Conservation (phyloP, 1,139 yeast genomes). For the Nakaseomyces nivariensis region DNA sequence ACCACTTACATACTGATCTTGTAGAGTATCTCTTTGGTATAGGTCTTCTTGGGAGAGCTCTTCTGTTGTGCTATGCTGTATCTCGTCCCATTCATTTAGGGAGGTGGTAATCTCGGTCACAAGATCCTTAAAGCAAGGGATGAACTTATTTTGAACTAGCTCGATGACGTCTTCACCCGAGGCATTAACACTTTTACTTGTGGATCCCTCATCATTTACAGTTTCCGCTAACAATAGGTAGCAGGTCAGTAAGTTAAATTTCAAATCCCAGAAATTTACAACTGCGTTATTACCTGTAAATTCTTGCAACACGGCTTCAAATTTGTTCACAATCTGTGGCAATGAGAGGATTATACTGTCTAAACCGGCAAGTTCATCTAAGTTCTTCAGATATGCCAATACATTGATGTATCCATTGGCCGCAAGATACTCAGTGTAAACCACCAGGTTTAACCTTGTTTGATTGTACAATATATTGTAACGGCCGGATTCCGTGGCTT, state of each 20-base stretch:
- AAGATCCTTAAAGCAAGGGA: not conserved
- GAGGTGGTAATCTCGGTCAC: not conserved
- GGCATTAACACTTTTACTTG: not conserved
- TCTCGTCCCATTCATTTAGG: not conserved
- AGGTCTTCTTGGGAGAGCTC: not conserved
- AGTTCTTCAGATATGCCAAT: conserved; percentile 18
- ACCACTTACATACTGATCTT: not conserved
- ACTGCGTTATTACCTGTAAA: conserved; percentile 6
- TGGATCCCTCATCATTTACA: not conserved
- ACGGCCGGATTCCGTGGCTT: conserved; percentile 11
- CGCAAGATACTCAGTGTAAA: conserved; percentile 24
- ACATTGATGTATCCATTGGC: conserved; percentile 26
- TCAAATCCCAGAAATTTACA: conserved; percentile 26
- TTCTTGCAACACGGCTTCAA: conserved; percentile 16
- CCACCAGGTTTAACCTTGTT: conserved; percentile 23
- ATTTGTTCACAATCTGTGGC: conserved; percentile 15
- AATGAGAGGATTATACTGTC: conserved; percentile 12
- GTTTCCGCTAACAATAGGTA: conserved; percentile 8
- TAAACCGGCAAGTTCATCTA: conserved; percentile 17
- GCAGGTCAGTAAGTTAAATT: conserved; percentile 24
- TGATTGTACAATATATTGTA: conserved; percentile 26
- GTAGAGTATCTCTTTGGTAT: conserved; percentile 5
- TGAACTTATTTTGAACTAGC: not conserved
- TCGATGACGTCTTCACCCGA: not conserved
- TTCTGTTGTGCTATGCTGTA: not conserved